A percentile compares a stretch with the other conserved stretches of the same genome.
phyloP scores from a whole-genome alignment of 2,329 filamentous ascomycete species.

The Shiraia sp. region DNA sequence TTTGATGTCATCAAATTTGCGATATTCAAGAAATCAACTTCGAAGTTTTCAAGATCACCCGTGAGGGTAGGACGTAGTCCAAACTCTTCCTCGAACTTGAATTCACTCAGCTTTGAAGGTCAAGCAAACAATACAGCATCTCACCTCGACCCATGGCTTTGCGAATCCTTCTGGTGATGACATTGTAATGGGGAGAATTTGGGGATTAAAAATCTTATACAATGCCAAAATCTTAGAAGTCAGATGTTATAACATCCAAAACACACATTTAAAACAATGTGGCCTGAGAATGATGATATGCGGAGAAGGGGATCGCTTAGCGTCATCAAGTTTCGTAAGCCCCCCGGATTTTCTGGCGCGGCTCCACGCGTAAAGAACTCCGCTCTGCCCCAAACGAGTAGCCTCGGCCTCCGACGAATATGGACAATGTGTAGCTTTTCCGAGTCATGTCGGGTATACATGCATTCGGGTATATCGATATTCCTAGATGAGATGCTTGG shows the following conservation, averaged over 20 bases:
- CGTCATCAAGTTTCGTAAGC: no score
- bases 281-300: background rate
- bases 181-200: conserved; percentile 4
- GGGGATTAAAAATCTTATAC: no score
- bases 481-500: no score
- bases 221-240: no score
- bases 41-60: conserved; percentile 22
- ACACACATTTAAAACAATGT: conserved; percentile 5
- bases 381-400: conserved; percentile 17
- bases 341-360: no score
- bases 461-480: conserved; percentile 2
- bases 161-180: conserved; percentile 28
- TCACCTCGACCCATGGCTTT: conserved; percentile 33
- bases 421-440: no score
- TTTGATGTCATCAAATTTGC: conserved; percentile 23
- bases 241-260: no score
- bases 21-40: conserved; percentile 23
- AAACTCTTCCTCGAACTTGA: conserved; percentile 39
- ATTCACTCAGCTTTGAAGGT: conserved; percentile 17
- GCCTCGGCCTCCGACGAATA: conserved; percentile 25
- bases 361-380: conserved; percentile 26
- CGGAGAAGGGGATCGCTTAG: no score
- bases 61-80: conserved; percentile 31
- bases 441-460: conserved; percentile 19
- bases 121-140: no score